A percentile compares a stretch with the other conserved stretches of the same genome.
Conservation (phyloP, 2,329 filamentous ascomycete species). For the Periconia macrospinosa region DNA sequence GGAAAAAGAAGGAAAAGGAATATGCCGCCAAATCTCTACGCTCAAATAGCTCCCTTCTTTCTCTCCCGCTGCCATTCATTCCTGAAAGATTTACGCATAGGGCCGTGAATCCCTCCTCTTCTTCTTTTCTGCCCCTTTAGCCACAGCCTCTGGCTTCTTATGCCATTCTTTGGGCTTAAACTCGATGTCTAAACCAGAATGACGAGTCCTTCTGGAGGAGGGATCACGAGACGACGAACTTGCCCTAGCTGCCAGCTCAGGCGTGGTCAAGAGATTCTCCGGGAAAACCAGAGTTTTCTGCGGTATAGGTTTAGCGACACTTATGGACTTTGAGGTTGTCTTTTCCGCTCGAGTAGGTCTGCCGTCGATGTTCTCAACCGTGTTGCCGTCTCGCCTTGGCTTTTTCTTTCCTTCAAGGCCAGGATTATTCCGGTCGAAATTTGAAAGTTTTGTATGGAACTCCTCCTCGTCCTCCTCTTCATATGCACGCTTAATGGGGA, state of each 20-base stretch:
- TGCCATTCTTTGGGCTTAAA: constrained; percentile 18
- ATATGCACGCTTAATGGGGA: neutral
- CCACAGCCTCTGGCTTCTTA: constrained; percentile 9
- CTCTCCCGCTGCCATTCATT: neutral
- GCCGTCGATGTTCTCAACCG: too few species aligned
- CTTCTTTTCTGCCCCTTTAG: neutral
- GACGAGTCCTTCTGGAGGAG: constrained; percentile 9
- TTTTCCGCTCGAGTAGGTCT: too few species aligned
- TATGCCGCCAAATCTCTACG: neutral
- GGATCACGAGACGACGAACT: neutral
- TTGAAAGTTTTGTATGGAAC: neutral
- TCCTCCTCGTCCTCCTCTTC: neutral
- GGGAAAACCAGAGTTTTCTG: neutral
- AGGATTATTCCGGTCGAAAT: too few species aligned
- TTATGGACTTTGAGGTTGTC: too few species aligned
- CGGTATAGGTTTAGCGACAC: too few species aligned
- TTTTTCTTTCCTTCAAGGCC: neutral
- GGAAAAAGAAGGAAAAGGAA: neutral
- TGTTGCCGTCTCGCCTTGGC: neutral
- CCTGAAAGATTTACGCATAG: neutral
- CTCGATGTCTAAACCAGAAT: constrained; percentile 14
- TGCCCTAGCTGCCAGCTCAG: neutral
- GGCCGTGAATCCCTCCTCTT: neutral
- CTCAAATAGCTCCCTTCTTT: neutral
- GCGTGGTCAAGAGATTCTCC: neutral